phyloP scores from a whole-genome alignment of 768 basidiomycete species.

The Agaricus blazei region DNA sequence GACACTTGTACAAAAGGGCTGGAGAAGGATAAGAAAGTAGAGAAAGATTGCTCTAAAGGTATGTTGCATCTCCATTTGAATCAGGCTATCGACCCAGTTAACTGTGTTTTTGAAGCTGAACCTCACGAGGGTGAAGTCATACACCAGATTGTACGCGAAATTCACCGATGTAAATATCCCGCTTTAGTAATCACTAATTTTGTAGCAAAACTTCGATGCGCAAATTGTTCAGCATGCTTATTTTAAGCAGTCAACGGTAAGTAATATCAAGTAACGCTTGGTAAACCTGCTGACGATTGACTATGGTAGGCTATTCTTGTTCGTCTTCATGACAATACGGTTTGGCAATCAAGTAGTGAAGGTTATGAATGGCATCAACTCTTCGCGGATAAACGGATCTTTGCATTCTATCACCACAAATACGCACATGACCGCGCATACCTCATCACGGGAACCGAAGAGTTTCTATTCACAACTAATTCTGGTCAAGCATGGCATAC shows the following conservation, averaged over 20 bases:
- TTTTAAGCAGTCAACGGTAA: constrained; percentile 74
- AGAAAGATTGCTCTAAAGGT: constrained; percentile 81
- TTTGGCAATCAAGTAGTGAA: constrained; percentile 96
- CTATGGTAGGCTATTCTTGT: constrained; percentile 69
- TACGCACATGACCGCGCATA: constrained; percentile 81
- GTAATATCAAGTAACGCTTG: constrained; percentile 11
- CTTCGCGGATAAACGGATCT: constrained; percentile 55
- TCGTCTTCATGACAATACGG: constrained; percentile 64
- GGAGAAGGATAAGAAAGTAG: constrained; percentile 61
- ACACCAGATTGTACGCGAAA: constrained; percentile 60
- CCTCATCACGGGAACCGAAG: constrained; percentile 66
- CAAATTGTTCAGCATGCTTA: constrained; percentile 75
- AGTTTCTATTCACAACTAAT: constrained; percentile 79
- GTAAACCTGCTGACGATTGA: not conserved
- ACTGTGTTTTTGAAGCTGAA: constrained; percentile 46
- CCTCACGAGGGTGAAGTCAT: constrained; percentile 74
- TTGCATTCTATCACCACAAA: constrained; percentile 84
- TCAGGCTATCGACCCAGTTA: not conserved
- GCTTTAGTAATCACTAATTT: not conserved
- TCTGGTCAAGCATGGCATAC: constrained; percentile 69
- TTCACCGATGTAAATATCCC: not conserved
- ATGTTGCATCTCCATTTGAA: constrained; percentile 23
- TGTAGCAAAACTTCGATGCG: constrained; percentile 61
- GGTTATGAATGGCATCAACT: constrained; percentile 86
- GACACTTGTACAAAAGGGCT: constrained; percentile 78